Conservation (phyloP, 192 early-diverging fungal species). For the Entomortierella lignicola region DNA sequence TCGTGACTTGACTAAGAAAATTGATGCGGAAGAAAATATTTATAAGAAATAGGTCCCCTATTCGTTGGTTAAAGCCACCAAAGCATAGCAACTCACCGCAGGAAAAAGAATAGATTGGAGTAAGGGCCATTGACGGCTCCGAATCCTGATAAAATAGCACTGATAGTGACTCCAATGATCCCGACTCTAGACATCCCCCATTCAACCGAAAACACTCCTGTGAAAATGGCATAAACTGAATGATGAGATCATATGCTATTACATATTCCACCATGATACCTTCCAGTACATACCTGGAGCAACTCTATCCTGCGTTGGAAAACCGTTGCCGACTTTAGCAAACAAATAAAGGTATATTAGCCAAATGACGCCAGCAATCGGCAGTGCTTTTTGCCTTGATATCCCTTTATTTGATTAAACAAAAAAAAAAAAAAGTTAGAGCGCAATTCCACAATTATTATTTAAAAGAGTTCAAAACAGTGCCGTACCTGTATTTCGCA, state of each 20-base stretch:
- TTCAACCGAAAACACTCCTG: conserved; percentile 64
- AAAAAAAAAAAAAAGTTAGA: neutral
- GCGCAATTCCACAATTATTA: neutral
- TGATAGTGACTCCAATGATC: conserved; percentile 91
- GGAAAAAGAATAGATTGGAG: conserved; percentile 84
- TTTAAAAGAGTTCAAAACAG: neutral
- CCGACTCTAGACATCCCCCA: conserved; percentile 85
- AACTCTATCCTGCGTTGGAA: conserved; percentile 63
- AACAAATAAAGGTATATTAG: conserved; percentile 66
- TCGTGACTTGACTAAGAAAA: conserved; percentile 54
- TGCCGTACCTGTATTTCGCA: conserved; percentile 53
- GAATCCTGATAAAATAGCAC: conserved; percentile 94
- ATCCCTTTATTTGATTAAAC: no score
- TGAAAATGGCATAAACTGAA: neutral
- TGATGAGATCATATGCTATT: neutral
- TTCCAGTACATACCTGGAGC: conserved; percentile 12
- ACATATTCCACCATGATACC: neutral
- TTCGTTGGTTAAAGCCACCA: neutral
- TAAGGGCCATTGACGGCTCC: conserved; percentile 95
- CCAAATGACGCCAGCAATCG: conserved; percentile 44
- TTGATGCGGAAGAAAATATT: neutral
- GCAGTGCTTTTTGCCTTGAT: conserved; percentile 32
- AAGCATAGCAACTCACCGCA: conserved; percentile 62
- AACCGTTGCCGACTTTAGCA: conserved; percentile 67
- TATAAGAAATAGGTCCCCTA: neutral